Evolutionary conservation across 1,139 yeast species (phyloP), one percentile per base, ranked within the genome.

Genomic region (Zygoascus sp.): DNA sequence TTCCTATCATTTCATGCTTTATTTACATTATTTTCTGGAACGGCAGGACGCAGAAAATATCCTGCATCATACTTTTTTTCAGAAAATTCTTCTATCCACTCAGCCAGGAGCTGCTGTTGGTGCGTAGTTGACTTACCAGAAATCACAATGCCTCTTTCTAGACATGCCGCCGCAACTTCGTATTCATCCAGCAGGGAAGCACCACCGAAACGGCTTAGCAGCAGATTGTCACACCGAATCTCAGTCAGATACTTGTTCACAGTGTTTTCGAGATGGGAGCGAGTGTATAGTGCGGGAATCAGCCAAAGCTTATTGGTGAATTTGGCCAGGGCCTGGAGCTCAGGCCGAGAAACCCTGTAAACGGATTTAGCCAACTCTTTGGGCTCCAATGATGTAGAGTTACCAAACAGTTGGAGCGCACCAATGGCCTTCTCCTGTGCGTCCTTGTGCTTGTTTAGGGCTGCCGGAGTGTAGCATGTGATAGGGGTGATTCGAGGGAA

Each of bases 401-500:
- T 38, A 5, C 38, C 49, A 2, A 40, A 27, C 5, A 37, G 6
- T 16, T 30, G 28, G 22, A 58, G 35, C 5, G 40, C 23, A 2
- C 16, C 22, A 19, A 57, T 53, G 27, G 47, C 43, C 4, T 34
- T 39, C 22, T 57, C 54, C 35, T 49, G 44, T 10, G 30, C 28
- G 3, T 43, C 40, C n/a, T 45, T 22, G 42, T 62, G 58, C 32
- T 53, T 58, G 38, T 61, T 62, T 2, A 67, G 60, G 13, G 78
- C 64, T 2, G 70, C 67, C 0, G 88, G 88, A 42, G 80, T 66
- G 4, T 77, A 68, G 63, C 94, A 85, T 0, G 92, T 83, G 54
- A 76, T 74, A 0, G 94, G 94, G 1, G 86, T 74, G 11, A 84
- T 59, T 48, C 75, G 75, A 0, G 94, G 94, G 45, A 83, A 64